Conservation (phyloP, 2,329 filamentous ascomycete species). For the Aspergillus terreus region DNA sequence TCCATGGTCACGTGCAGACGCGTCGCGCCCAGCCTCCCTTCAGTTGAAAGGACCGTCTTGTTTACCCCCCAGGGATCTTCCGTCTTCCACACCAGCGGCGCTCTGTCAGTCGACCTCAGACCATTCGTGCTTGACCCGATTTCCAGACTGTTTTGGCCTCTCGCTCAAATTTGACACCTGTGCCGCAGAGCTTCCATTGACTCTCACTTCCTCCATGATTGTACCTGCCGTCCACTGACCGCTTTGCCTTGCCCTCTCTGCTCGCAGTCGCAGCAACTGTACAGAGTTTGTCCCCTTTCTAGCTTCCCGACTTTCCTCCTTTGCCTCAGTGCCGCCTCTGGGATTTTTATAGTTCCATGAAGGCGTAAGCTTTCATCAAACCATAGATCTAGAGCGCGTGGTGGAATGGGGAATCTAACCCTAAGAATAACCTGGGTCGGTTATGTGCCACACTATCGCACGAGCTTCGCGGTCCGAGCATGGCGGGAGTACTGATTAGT, state of each 20-base stretch:
- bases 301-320: constrained; percentile 80
- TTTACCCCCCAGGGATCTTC: too few relatives aligned
- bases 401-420: constrained; percentile 89
- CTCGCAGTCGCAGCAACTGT: constrained; percentile 34
- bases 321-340: constrained; percentile 53
- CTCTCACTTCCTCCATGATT: constrained; percentile 14
- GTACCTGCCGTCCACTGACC: constrained; percentile 6
- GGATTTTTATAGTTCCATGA: constrained; percentile 3
- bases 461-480: constrained; percentile 67
- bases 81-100: constrained; percentile 3
- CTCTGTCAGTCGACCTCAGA: constrained; percentile 7
- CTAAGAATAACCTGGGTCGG: constrained; percentile 67
- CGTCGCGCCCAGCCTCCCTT: constrained; percentile 4
- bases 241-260: constrained; percentile 38
- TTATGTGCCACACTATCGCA: constrained; percentile 40
- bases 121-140: constrained; percentile 2
- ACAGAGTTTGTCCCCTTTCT: constrained; percentile 68
- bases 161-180: constrained; percentile 4
- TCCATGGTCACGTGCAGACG: constrained; percentile 8
- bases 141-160: neutral
- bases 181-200: constrained; percentile 11
- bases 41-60: too few relatives aligned
- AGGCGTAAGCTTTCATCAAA: neutral
- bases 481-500: constrained; percentile 67
- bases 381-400: constrained; percentile 47